Base-by-base conservation (phyloP, 768 basidiomycete species). In the Favolaschia claudopus region DNA sequence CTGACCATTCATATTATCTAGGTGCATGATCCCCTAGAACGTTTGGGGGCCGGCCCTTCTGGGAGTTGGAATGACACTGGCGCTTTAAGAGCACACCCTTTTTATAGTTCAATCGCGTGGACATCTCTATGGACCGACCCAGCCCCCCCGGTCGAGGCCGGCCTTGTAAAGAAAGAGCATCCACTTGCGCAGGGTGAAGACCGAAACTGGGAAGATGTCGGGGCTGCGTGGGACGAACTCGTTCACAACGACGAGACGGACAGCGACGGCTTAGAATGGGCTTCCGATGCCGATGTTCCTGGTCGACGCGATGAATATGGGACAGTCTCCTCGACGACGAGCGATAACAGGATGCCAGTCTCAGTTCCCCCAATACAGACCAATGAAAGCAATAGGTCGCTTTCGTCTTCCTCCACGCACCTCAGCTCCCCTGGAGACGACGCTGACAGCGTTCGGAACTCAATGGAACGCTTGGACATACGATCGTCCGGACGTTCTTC, bases 101-200 rank as follows among this genome's bases (percentile, higher is more conserved):
- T 88, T 68, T 84, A 88, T 45, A 67, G 72, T 4, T 62, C 74
- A 7, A 73, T 86, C 36, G 70, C 76, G 36, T 89, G 87, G 87
- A 67, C 68, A 5, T 77, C 79, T 0, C 72, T 89, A 4, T 89
- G 87, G 87, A 83, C 77, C 0, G 80, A 79, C 37, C 71, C 80
- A 3, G 78, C 81, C 12, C 89, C 88, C 25, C 73, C 71, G 0
- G 70, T 87, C 14, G 84, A 85, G 70, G 63, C 81, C 5, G 86
- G 86, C 5, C 72, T 87, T 8, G 72, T 87, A 7, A 82, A 79
- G 74, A 84, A 79, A 58, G 80, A 80, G 28, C 63, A 67, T 10
- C 66, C 63, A 15, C 69, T 71, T 32, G 67, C 70, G 28, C 56
- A 68, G 27, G 75, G 72, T 5, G 68, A 66, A 0, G 76, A 78